Evolutionary conservation across 2,329 filamentous ascomycete genomes (phyloP).

Genomic region (Botryotinia calthae): DNA sequence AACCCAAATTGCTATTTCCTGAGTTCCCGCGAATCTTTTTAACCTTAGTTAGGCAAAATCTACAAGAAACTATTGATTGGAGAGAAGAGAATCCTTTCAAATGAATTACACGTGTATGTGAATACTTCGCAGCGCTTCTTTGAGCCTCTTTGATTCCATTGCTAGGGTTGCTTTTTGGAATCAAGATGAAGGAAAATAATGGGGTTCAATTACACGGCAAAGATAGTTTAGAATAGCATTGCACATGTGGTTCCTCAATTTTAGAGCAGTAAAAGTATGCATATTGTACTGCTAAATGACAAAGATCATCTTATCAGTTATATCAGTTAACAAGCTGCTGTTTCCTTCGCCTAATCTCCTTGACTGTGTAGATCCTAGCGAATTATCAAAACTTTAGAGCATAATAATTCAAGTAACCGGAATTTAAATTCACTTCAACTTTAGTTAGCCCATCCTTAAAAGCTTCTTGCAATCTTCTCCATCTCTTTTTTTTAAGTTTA

Average conservation of each 20-base stretch:
- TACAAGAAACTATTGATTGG: not conserved
- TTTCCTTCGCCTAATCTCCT: no score
- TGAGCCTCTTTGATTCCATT: not conserved
- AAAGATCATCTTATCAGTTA: not conserved
- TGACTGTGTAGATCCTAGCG: not conserved
- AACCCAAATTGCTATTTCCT: not conserved
- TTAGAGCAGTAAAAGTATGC: not conserved
- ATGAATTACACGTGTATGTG: not conserved
- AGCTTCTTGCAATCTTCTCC: not conserved
- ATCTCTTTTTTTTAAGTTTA: not conserved
- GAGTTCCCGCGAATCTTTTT: not conserved
- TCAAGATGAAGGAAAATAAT: not conserved
- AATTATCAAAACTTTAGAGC: not conserved
- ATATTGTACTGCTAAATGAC: no score
- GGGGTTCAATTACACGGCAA: not conserved
- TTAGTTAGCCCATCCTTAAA: not conserved
- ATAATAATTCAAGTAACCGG: not conserved
- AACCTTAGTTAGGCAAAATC: not conserved
- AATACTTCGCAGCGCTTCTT: not conserved
- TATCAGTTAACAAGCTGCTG: not conserved
- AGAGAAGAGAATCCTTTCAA: not conserved
- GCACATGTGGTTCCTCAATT: accelerated
- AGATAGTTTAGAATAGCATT: not conserved
- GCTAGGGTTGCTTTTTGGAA: not conserved
- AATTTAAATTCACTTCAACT: not conserved